Evolutionary conservation across 106 monocot species (phyloP), one percentile per base, ranked within the genome.

Genomic region (Acorus calamus): DNA sequence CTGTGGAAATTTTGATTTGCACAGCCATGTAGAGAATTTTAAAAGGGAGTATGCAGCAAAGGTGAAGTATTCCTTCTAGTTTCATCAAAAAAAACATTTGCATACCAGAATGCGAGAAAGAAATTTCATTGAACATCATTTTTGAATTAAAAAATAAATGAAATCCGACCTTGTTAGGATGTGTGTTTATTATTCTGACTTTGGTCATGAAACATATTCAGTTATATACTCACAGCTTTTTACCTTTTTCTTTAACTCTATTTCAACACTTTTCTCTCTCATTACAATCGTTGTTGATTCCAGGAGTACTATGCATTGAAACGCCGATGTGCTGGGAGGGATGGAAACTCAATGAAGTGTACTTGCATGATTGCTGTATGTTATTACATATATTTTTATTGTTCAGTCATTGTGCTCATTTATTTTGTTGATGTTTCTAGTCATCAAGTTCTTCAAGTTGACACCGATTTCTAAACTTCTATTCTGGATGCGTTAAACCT

Each of bases 241-340:
- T 46, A 12, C 5, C 3, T 62, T 5, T 11, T 11, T 5, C 43
- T 54, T 55, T 55, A 11, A 53, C 46, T 61, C 64, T 64, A 41
- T 50, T 64, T 64, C 44, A 64, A 7, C 10, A 51, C 43, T 7
- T 65, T 52, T 11, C 14, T 65, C n/a, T n/a, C 44, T 41, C 55
- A 66, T 66, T 8, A 55, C 42, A 54, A 71, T 13, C 5, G 48
- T 52, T 64, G 10, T 49, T 55, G 1, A 53, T 49, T 61, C 4
- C 44, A 80, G 80, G 80, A 80, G 52, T 75, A 71, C 14, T 75
- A 75, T 80, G 70, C 66, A 56, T 66, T 80, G 6, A 80, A 80
- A 51, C 62, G 66, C 49, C 69, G 80, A 62, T 80, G 80, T 62
- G 3, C 75, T 62, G 80, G 75, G 4, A 56, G 66, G 28, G 75